Evolutionary conservation across 805 yeast species (phyloP).

Genomic region (Kazachstania viticola): DNA sequence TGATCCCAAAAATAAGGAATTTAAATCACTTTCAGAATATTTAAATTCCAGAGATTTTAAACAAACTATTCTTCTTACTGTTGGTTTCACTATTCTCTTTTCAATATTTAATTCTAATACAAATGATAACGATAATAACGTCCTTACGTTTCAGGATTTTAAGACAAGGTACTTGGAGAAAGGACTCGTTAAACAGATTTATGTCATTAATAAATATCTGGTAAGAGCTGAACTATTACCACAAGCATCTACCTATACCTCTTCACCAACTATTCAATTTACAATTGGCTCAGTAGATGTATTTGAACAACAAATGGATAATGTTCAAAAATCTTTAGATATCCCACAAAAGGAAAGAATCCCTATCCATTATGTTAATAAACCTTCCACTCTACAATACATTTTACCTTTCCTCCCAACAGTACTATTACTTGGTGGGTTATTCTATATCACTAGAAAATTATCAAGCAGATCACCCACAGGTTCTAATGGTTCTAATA

Average conservation of each 20-base stretch:
- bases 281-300: slow-evolving; percentile 81
- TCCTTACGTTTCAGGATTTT: slow-evolving; percentile 69
- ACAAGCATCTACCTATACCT: slow-evolving; percentile 15
- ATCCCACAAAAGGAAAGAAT: slow-evolving; percentile 61
- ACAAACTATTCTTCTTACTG: slow-evolving; percentile 29
- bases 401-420: slow-evolving; percentile 73
- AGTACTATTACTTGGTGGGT: slow-evolving; percentile 65
- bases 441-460: slow-evolving; percentile 35
- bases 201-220: slow-evolving; percentile 58
- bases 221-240: slow-evolving; percentile 59
- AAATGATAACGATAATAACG: slow-evolving; percentile 11
- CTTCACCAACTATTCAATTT: slow-evolving; percentile 45
- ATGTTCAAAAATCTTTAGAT: slow-evolving; percentile 55
- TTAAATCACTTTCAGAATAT: slow-evolving; percentile 26
- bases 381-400: slow-evolving; percentile 51
- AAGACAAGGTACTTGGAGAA: slow-evolving; percentile 64
- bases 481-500: slow-evolving; percentile 38
- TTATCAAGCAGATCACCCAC: slow-evolving; percentile 13
- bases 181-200: slow-evolving; percentile 64
- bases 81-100: slow-evolving; percentile 30
- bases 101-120: slow-evolving; percentile 21
- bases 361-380: slow-evolving; percentile 66
- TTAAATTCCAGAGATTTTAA: slow-evolving; percentile 34
- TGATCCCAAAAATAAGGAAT: no score
- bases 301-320: slow-evolving; percentile 73